phyloP scores from a whole-genome alignment of 1,284 basidiomycete genomes.

The Phellinidium pouzarii region DNA sequence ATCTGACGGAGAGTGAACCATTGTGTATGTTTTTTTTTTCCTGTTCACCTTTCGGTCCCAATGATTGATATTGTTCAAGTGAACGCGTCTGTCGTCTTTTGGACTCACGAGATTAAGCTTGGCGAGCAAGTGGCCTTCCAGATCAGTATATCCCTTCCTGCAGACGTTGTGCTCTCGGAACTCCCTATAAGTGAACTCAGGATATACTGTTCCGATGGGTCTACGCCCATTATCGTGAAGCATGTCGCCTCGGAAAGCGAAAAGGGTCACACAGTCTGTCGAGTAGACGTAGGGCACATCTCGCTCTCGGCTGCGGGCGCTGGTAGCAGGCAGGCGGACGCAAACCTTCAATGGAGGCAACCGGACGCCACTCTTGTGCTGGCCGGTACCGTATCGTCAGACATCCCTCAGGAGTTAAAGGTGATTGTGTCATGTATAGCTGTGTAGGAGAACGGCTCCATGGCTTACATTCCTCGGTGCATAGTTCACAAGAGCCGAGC shows the following conservation, averaged over 20 bases:
- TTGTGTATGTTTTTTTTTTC: constrained; percentile 45
- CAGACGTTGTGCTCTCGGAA: constrained; percentile 37
- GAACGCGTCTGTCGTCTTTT: constrained; percentile 61
- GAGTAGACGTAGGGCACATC: constrained; percentile 23
- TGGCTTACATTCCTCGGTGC: background rate
- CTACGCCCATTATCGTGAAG: constrained; percentile 39
- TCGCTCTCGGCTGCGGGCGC: constrained; percentile 21
- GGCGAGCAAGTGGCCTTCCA: constrained; percentile 68
- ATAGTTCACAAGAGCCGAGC: constrained; percentile 45
- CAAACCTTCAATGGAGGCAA: constrained; percentile 56
- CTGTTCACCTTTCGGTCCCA: background rate
- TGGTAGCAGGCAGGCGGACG: constrained; percentile 26
- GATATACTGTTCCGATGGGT: constrained; percentile 46
- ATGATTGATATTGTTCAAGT: constrained; percentile 38
- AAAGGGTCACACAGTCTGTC: constrained; percentile 29
- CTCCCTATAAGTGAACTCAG: constrained; percentile 55
- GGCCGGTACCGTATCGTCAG: constrained; percentile 46
- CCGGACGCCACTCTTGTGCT: constrained; percentile 47
- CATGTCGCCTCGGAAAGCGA: constrained; percentile 29
- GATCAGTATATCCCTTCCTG: constrained; percentile 49
- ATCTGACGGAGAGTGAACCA: constrained; percentile 53
- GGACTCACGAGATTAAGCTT: constrained; percentile 54
- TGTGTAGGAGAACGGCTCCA: background rate
- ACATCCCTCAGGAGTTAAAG: constrained; percentile 39
- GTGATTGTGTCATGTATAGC: constrained; percentile 32